phyloP scores from a whole-genome alignment of 345 rosid genomes.

The Moricandia arvensis region DNA sequence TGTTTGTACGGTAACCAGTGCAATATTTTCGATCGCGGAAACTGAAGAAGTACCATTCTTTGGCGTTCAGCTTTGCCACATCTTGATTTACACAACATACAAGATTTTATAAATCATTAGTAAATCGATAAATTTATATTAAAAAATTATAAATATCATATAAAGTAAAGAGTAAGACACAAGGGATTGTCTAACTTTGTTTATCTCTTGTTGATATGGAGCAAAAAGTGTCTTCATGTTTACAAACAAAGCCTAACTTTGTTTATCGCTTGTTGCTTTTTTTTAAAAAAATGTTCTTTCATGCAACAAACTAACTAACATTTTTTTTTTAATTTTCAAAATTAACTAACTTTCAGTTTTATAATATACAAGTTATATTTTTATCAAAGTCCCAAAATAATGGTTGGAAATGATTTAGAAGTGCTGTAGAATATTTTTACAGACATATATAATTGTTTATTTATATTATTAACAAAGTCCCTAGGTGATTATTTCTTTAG shows the following conservation, averaged over 20 bases:
- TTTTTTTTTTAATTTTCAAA: constrained; percentile 16
- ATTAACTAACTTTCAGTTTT: constrained; percentile 20
- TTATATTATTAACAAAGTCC: no score
- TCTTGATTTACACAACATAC: constrained; percentile 39
- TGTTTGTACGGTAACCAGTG: constrained; percentile 84
- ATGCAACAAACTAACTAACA: constrained; percentile 37
- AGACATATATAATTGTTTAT: no score
- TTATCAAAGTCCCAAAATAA: constrained; percentile 13
- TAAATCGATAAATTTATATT: neutral
- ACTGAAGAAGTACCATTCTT: constrained; percentile 97
- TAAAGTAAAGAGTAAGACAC: neutral
- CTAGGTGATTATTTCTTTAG: no score
- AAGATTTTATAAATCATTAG: neutral
- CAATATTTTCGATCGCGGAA: constrained; percentile 90
- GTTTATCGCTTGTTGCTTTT: neutral
- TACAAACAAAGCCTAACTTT: constrained; percentile 28
- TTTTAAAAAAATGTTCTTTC: constrained; percentile 6
- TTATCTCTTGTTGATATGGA: constrained; percentile 30
- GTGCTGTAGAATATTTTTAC: no score
- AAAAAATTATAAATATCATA: neutral
- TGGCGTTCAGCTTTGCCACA: constrained; percentile 92
- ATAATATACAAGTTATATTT: neutral
- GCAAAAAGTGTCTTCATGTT: constrained; percentile 35
- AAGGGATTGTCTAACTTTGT: neutral
- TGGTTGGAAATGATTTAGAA: no score